phyloP scores from a whole-genome alignment of 2,329 filamentous ascomycete species.

The Beauveria scarabaeidicola region DNA sequence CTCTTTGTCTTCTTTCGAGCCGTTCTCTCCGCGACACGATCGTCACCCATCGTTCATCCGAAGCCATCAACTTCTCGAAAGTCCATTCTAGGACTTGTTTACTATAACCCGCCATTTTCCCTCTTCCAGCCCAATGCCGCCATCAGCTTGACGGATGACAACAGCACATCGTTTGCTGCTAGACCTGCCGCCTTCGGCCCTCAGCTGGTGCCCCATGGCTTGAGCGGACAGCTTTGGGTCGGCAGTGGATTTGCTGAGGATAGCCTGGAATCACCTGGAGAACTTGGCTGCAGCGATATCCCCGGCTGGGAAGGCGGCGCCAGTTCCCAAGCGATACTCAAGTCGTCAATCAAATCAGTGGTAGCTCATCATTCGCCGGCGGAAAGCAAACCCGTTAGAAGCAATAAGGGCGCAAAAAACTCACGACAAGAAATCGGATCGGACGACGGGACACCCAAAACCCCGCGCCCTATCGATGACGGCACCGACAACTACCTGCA shows the following conservation, averaged over 20 bases:
- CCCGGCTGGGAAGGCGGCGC: constrained; percentile 69
- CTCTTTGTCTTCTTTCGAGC: constrained; percentile 49
- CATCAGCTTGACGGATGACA: constrained; percentile 94
- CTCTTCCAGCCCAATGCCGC: constrained; percentile 93
- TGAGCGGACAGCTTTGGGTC: constrained; percentile 89
- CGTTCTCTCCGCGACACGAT: constrained; percentile 27
- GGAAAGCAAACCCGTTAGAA: neutral
- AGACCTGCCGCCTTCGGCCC: constrained; percentile 91
- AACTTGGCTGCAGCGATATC: constrained; percentile 91
- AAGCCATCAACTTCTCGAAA: constrained; percentile 14
- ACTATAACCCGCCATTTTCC: constrained; percentile 68
- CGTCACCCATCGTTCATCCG: neutral
- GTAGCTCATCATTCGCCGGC: neutral
- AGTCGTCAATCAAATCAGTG: constrained; percentile 5
- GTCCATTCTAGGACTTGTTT: constrained; percentile 44
- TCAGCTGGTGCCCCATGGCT: constrained; percentile 60
- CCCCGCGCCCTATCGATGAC: constrained; percentile 42
- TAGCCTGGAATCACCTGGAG: constrained; percentile 61
- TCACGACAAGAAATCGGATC: neutral
- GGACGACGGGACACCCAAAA: neutral
- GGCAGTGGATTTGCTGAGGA: constrained; percentile 88
- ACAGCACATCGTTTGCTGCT: constrained; percentile 93
- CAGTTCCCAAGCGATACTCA: constrained; percentile 16
- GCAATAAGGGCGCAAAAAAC: neutral
- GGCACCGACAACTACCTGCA: constrained; percentile 82